Evolutionary conservation across 2,329 filamentous ascomycete genomes (phyloP), one percentile per base, ranked within the genome.

Genomic region (Pestalotiopsis sp.): DNA sequence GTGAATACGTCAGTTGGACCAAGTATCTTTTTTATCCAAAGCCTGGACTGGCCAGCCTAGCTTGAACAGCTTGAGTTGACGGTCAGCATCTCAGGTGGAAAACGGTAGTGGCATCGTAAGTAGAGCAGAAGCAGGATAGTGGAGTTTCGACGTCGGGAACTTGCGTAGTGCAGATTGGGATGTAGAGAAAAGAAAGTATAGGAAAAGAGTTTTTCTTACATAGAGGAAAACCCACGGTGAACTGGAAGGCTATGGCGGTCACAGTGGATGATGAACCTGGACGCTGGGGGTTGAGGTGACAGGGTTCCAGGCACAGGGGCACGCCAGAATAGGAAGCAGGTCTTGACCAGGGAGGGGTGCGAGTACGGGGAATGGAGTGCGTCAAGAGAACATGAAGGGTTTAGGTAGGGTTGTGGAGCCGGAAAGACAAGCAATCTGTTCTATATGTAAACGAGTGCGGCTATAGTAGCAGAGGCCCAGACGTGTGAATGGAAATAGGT

Each of bases 1-100:
- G 71, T 74, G 73, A 76, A 77, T 79, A 83, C 79, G 77, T 79
- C 77, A 79, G 78, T 81, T 72, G 76, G 77, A 74, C 75, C 76
- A 79, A 74, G 76, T 77, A 79, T 76, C 71, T 68, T 72, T 52
- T 52, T 20, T 9, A n/a, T 80, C 76, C 77, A 76, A 73, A 74
- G 72, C 74, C 77, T 77, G 27, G 27, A 27, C 27, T 27, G 71
- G 75, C 73, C 17, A 52, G 45, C 20, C 31, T 75, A 78, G 76
- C 78, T 72, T 74, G 73, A 74, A 74, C 71, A 75, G 76, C 75
- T 77, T 78, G 78, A 23, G 76, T 78, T 76, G 71, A 79, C 77
- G 77, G 76, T 81, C 78, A 81, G 78, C 71, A 77, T 79, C 74
- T 78, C 75, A 75, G 75, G 75, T 68, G 73, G 76, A 77, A 6